phyloP scores from a whole-genome alignment of 139 green algal genomes.

The Limnomonas spitsbergensis region DNA sequence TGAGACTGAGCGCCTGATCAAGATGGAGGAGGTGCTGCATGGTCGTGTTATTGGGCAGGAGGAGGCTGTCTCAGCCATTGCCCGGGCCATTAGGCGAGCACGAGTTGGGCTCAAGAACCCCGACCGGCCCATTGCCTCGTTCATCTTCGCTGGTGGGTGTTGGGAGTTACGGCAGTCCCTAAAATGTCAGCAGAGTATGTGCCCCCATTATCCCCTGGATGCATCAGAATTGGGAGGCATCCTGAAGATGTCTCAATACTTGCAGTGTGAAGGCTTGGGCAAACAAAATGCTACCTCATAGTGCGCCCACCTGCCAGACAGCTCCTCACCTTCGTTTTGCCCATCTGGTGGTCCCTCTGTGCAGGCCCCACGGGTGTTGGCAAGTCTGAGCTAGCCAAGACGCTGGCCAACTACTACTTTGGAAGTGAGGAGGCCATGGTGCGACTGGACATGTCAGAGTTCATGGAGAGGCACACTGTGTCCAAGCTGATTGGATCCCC shows the following conservation, averaged over 20 bases:
- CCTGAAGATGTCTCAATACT: no score
- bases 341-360: no score
- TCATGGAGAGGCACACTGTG: constrained; percentile 99
- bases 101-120: constrained; percentile 98
- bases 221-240: no score
- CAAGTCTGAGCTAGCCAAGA: constrained; percentile 99
- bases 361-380: constrained; percentile 85
- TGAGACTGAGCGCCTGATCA: constrained; percentile 92
- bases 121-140: constrained; percentile 92
- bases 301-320: no score
- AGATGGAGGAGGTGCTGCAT: constrained; percentile 98
- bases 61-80: constrained; percentile 88
- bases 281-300: no score
- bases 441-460: constrained; percentile 98
- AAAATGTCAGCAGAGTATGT: no score
- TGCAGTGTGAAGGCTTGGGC: no score
- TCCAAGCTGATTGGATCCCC: constrained; percentile 98
- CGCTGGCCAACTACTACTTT: constrained; percentile 97
- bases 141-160: constrained; percentile 87
- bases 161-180: no score
- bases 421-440: constrained; percentile 96
- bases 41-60: constrained; percentile 93
- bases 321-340: no score
- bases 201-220: no score
- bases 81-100: constrained; percentile 89